These are phyloP conservation scores for Alliaria petiolata DNA, from an alignment of 345 rosid species.

Conservation along the genomic window DNA sequence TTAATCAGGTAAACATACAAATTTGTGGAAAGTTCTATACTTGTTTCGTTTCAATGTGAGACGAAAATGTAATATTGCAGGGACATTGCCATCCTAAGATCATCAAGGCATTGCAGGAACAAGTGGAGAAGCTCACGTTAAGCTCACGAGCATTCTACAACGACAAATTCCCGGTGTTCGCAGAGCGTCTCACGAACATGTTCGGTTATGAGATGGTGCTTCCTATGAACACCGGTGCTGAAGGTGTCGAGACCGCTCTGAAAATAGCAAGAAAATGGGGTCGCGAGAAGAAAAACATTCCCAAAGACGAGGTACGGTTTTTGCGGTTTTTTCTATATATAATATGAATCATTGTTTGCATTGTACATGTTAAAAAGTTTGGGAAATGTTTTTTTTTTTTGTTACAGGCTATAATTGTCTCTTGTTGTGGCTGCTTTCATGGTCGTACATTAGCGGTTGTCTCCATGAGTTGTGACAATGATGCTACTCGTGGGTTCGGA, in stretches of 20 bases:
- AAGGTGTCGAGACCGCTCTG: slow-evolving; percentile 95
- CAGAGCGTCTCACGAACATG: slow-evolving; percentile 72
- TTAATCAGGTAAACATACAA: slow-evolving; percentile 68
- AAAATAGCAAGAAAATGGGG: slow-evolving; percentile 98
- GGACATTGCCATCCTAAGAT: slow-evolving; percentile 98
- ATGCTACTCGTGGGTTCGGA: slow-evolving; percentile 91
- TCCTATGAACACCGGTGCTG: slow-evolving; percentile 99
- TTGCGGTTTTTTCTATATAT: neutral
- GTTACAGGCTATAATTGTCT: slow-evolving; percentile 83
- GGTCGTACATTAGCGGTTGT: slow-evolving; percentile 92
- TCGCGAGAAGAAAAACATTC: slow-evolving; percentile 67
- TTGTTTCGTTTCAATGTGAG: too few species aligned
- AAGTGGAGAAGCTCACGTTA: slow-evolving; percentile 76
- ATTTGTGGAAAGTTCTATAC: too few species aligned
- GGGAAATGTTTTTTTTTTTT: neutral
- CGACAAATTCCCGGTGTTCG: slow-evolving; percentile 75
- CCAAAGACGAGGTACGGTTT: slow-evolving; percentile 62
- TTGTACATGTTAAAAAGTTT: neutral
- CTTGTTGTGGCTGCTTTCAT: slow-evolving; percentile 98
- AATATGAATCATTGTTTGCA: neutral
- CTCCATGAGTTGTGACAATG: slow-evolving; percentile 99
- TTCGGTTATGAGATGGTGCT: slow-evolving; percentile 96
- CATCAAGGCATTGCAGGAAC: slow-evolving; percentile 72
- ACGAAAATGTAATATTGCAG: slow-evolving; percentile 26
- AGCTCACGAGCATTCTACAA: slow-evolving; percentile 91